Percentiles rank a stretch among this genome's conserved stretches.
These are phyloP conservation scores for Paracoccidioides brasiliensis DNA, from an alignment of 2,329 filamentous ascomycete genomes.

Conservation along the genomic window DNA sequence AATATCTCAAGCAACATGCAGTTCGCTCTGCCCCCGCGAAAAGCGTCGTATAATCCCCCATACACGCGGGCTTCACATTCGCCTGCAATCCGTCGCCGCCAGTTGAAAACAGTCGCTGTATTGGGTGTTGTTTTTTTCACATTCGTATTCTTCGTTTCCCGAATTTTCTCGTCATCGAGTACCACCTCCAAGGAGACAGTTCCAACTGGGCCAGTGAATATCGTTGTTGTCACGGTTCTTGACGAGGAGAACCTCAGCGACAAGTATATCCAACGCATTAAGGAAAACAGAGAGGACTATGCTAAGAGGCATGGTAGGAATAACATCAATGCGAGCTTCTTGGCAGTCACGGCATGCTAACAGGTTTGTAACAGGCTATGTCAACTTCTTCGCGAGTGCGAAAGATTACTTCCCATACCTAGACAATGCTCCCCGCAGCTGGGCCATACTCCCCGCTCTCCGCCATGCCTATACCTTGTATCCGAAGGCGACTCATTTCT, in stretches of 20 bases:
- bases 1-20: conserved; percentile 47
- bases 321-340: not conserved
- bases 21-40: conserved; percentile 77
- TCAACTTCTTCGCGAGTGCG: conserved; percentile 66
- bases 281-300: conserved; percentile 72
- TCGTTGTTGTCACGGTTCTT: conserved; percentile 75
- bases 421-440: conserved; percentile 31
- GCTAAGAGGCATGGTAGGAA: conserved; percentile 68
- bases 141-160: conserved; percentile 48
- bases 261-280: conserved; percentile 58
- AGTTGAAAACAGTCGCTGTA: conserved; percentile 47
- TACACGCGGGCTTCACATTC: conserved; percentile 42
- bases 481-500: conserved; percentile 67
- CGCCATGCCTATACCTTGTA: conserved; percentile 76
- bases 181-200: conserved; percentile 15
- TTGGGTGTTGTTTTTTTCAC: conserved; percentile 42
- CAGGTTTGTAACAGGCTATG: conserved; percentile 53
- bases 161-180: conserved; percentile 22
- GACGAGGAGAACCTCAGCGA: conserved; percentile 53
- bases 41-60: conserved; percentile 61
- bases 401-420: conserved; percentile 49
- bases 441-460: conserved; percentile 65
- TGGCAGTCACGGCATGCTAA: not conserved
- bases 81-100: conserved; percentile 42
- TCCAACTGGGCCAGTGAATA: conserved; percentile 30